phyloP scores from a whole-genome alignment of 2,329 filamentous ascomycete species.

The Lomentospora prolificans region DNA sequence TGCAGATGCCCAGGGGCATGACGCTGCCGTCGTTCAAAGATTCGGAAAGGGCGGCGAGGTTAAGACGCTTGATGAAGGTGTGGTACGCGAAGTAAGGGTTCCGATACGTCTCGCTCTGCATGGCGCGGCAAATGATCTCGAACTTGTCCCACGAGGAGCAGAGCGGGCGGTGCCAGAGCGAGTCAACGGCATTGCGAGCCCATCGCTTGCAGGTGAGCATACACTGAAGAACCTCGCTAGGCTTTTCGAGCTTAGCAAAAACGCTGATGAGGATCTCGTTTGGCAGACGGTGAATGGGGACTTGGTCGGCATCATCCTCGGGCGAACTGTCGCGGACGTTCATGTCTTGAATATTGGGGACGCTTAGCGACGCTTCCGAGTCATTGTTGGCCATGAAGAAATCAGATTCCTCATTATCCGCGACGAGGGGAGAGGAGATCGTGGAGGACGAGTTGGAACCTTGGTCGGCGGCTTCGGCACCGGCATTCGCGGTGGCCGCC shows the following conservation, averaged over 20 bases:
- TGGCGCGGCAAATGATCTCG: constrained; percentile 67
- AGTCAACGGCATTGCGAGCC: constrained; percentile 84
- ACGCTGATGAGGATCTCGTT: constrained; percentile 92
- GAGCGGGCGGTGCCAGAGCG: constrained; percentile 88
- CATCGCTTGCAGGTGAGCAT: constrained; percentile 93
- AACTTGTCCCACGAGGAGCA: constrained; percentile 83
- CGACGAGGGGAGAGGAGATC: constrained; percentile 62
- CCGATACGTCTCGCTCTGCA: constrained; percentile 44
- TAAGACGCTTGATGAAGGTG: constrained; percentile 84
- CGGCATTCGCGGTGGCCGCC: constrained; percentile 14
- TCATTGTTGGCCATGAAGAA: constrained; percentile 86
- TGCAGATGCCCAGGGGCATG: constrained; percentile 70
- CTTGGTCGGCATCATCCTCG: constrained; percentile 56
- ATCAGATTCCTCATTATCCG: constrained; percentile 85
- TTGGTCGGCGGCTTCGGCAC: constrained; percentile 17
- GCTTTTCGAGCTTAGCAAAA: constrained; percentile 71
- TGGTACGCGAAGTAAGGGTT: constrained; percentile 75
- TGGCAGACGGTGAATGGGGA: constrained; percentile 77
- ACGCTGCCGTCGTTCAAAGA: constrained; percentile 84
- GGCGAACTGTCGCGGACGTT: constrained; percentile 30
- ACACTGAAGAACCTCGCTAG: constrained; percentile 71
- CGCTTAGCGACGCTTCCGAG: constrained; percentile 82
- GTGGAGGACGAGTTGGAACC: constrained; percentile 54
- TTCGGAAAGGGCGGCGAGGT: constrained; percentile 68
- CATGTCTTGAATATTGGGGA: constrained; percentile 68